Percentiles rank a stretch among this genome's conserved stretches.
These are phyloP conservation scores for Heterobasidion parviporum DNA, from an alignment of 1,284 basidiomycete species.

Conservation along the genomic window DNA sequence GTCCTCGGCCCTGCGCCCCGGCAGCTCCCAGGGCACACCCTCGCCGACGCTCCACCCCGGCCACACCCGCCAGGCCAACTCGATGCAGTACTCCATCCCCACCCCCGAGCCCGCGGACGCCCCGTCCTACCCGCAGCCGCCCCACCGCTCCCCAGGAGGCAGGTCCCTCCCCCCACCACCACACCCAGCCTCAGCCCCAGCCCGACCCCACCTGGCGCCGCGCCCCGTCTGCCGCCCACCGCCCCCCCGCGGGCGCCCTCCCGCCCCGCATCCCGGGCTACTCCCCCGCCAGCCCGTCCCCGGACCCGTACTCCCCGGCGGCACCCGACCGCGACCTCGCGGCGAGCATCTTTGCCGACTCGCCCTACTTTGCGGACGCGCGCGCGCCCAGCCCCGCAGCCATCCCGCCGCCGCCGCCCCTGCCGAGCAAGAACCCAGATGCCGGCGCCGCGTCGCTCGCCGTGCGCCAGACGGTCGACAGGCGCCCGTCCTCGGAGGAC, in stretches of 20 bases:
- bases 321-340: not conserved
- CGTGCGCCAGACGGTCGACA: not conserved
- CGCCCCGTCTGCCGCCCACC: not conserved
- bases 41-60: constrained; percentile 11
- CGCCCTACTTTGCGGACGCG: constrained; percentile 10
- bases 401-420: constrained; percentile 9
- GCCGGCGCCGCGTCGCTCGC: not conserved
- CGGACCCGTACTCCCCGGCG: no score
- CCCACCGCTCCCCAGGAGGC: constrained; percentile 1
- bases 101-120: constrained; percentile 3
- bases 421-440: not conserved
- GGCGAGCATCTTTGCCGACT: not conserved
- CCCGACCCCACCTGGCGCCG: constrained; percentile 8
- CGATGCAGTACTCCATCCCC: constrained; percentile 7
- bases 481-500: constrained; percentile 9
- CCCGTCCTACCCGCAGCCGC: constrained; percentile 5
- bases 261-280: constrained; percentile 24
- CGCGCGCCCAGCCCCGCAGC: not conserved
- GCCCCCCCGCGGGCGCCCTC: constrained; percentile 22
- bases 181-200: constrained; percentile 22
- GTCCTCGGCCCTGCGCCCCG: constrained; percentile 7
- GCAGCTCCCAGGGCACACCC: constrained; percentile 2
- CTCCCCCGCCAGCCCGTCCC: not conserved
- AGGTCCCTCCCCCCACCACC: constrained; percentile 21
- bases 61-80: constrained; percentile 8